phyloP scores from a whole-genome alignment of 805 yeast species.

The Candida namnaoensis region DNA sequence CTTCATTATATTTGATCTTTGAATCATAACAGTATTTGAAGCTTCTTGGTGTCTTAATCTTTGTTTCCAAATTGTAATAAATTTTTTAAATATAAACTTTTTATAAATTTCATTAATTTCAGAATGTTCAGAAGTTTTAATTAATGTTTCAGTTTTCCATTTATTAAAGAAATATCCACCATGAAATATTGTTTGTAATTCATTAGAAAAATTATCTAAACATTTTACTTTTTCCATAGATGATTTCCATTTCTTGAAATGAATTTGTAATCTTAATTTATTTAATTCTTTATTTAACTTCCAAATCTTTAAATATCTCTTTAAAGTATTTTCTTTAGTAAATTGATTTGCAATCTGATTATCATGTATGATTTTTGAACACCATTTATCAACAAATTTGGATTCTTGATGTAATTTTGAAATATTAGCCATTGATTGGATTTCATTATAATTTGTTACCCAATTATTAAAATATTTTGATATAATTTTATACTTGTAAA shows the following conservation, averaged over 20 bases:
- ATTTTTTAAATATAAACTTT: neutral
- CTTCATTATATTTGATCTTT: constrained; percentile 5
- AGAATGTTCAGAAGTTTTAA: neutral
- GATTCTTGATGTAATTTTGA: constrained; percentile 6
- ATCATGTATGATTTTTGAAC: neutral
- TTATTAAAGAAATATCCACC: constrained; percentile 17
- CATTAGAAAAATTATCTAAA: neutral
- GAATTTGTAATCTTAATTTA: neutral
- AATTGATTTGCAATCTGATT: constrained; percentile 2
- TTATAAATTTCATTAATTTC: neutral
- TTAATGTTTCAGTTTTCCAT: constrained; percentile 7
- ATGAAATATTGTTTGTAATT: constrained; percentile 11
- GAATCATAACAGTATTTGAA: constrained; percentile 3
- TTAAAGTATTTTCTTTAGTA: constrained; percentile 1
- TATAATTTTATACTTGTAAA: constrained; percentile 5
- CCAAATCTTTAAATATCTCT: constrained; percentile 6
- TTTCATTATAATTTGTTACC: constrained; percentile 8
- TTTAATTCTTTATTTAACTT: neutral
- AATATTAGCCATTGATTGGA: constrained; percentile 3
- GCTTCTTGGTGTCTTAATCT: constrained; percentile 1
- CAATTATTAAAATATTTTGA: constrained; percentile 13
- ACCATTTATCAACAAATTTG: constrained; percentile 11
- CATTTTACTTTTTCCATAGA: too few species aligned
- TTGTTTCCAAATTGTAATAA: constrained; percentile 4
- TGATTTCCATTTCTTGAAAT: constrained; percentile 8